Conservation (phyloP, 257 asterid genomes). For the Agastache rugosa region DNA sequence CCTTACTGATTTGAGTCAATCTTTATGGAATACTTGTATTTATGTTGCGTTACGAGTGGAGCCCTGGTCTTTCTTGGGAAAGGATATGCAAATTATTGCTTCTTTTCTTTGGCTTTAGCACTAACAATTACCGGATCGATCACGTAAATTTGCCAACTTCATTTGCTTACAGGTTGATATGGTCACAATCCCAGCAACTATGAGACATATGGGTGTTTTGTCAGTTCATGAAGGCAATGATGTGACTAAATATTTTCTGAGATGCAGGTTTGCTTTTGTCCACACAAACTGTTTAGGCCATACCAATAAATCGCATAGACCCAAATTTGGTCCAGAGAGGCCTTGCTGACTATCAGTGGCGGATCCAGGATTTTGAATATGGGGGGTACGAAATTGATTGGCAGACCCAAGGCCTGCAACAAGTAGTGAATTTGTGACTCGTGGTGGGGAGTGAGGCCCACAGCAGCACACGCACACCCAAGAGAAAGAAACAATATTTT, state of each 20-base stretch:
- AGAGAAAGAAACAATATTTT: too few species aligned
- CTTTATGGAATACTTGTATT: not conserved
- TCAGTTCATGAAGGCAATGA: slow-evolving; percentile 84
- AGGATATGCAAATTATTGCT: not conserved
- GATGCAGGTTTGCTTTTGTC: slow-evolving; percentile 80
- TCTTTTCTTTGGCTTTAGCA: not conserved
- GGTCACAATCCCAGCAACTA: slow-evolving; percentile 84
- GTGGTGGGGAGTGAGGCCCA: too few species aligned
- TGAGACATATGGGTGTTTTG: slow-evolving; percentile 93
- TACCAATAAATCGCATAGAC: slow-evolving; percentile 71
- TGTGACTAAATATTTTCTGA: slow-evolving; percentile 67
- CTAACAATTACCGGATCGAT: not conserved
- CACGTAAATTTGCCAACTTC: not conserved
- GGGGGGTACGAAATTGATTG: too few species aligned
- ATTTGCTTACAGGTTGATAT: slow-evolving; percentile 69
- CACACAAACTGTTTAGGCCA: slow-evolving; percentile 79
- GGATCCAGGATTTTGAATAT: too few species aligned
- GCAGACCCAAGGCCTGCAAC: too few species aligned
- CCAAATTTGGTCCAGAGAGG: slow-evolving; percentile 76
- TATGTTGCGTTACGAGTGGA: not conserved
- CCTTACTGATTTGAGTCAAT: not conserved
- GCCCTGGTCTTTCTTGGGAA: slow-evolving; percentile 5
- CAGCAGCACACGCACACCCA: too few species aligned
- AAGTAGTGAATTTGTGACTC: too few species aligned
- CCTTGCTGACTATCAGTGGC: too few species aligned